Percentiles rank a stretch among this genome's conserved stretches.
These are phyloP conservation scores for Tardiomyces depauwii DNA, from an alignment of 1,139 yeast genomes.

Conservation along the genomic window DNA sequence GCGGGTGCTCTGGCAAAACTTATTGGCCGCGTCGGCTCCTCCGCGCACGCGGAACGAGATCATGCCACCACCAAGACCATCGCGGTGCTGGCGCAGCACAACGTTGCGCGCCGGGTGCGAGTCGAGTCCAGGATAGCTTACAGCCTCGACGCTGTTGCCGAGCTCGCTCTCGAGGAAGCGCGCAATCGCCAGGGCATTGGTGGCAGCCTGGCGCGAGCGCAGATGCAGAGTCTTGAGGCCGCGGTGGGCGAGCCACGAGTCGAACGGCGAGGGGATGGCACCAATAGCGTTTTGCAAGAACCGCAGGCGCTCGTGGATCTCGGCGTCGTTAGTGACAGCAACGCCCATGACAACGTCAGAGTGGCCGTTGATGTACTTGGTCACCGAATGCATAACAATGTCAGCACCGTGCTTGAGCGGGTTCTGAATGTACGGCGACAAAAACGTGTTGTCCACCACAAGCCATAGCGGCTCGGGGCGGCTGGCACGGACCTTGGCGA, in stretches of 20 bases:
- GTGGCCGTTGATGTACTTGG: conserved; percentile 88
- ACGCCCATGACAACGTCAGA: conserved; percentile 88
- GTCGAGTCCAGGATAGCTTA: conserved; percentile 75
- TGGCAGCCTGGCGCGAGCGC: conserved; percentile 62
- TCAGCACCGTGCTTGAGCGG: conserved; percentile 81
- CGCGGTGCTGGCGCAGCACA: conserved; percentile 68
- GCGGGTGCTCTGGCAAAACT: conserved; percentile 63
- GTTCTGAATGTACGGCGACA: conserved; percentile 85
- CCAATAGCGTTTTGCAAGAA: conserved; percentile 86
- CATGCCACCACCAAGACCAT: conserved; percentile 88
- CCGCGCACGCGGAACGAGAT: conserved; percentile 79
- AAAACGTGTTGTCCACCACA: conserved; percentile 88
- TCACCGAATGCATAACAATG: conserved; percentile 78
- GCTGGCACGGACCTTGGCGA: conserved; percentile 35
- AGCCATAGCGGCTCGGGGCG: conserved; percentile 41
- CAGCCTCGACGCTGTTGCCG: conserved; percentile 37
- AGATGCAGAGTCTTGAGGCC: conserved; percentile 82
- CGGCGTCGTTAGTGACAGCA: conserved; percentile 56
- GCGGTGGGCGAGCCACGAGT: conserved; percentile 88
- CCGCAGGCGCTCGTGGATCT: conserved; percentile 50
- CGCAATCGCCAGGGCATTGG: conserved; percentile 61
- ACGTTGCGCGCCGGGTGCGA: conserved; percentile 53
- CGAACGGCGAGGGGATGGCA: conserved; percentile 78
- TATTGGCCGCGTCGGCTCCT: conserved; percentile 66
- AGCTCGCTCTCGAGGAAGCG: conserved; percentile 38